These are phyloP conservation scores for Sophora flavescens DNA, from an alignment of 306 rosid species.

Conservation along the genomic window DNA sequence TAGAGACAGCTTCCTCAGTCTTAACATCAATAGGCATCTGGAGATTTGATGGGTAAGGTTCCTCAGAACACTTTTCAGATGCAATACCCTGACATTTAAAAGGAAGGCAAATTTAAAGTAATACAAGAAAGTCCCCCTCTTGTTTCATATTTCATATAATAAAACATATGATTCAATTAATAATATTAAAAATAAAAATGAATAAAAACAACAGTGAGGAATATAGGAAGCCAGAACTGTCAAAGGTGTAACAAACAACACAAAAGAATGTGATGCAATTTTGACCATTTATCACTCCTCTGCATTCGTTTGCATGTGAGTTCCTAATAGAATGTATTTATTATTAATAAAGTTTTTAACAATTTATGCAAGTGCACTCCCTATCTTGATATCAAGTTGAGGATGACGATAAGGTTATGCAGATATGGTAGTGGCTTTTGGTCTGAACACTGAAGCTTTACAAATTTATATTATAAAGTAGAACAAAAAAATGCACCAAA, in stretches of 20 bases:
- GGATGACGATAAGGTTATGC: slow-evolving; percentile 20
- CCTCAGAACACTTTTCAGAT: slow-evolving; percentile 37
- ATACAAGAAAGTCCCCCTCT: slow-evolving; percentile 6
- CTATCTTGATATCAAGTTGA: slow-evolving; percentile 7
- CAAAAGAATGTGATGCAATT: slow-evolving; percentile 26
- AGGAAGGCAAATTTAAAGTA: slow-evolving; percentile 21
- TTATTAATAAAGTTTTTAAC: slow-evolving; percentile 9
- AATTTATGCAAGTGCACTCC: slow-evolving; percentile 10
- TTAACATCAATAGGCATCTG: slow-evolving; percentile 37
- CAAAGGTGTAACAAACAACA: slow-evolving; percentile 12
- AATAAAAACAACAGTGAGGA: neutral
- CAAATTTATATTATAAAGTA: neutral
- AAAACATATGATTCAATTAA: slow-evolving; percentile 16
- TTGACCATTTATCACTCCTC: slow-evolving; percentile 23
- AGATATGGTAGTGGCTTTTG: slow-evolving; percentile 8
- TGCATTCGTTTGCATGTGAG: slow-evolving; percentile 21
- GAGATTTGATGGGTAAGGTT: slow-evolving; percentile 21
- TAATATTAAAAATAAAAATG: neutral
- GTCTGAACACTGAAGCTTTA: slow-evolving; percentile 15
- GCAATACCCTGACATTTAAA: slow-evolving; percentile 41
- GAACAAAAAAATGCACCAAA: neutral
- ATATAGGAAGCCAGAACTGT: slow-evolving; percentile 29
- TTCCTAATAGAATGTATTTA: slow-evolving; percentile 34
- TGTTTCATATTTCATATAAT: neutral
- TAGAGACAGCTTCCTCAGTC: slow-evolving; percentile 43